These are phyloP conservation scores for Inosperma sp. DNA, from an alignment of 768 basidiomycete species.

Conservation along the genomic window DNA sequence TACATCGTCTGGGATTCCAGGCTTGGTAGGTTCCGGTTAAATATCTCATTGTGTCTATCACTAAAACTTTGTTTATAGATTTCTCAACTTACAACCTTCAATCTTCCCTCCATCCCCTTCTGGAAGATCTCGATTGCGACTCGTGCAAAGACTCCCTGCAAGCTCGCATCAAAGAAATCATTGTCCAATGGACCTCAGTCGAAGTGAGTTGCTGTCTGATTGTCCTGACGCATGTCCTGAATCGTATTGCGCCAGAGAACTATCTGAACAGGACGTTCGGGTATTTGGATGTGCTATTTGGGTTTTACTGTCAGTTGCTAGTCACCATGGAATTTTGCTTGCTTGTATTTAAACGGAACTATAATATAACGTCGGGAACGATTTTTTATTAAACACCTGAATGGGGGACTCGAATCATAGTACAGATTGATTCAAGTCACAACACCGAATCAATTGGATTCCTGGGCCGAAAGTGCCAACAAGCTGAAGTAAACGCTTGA, in stretches of 20 bases:
- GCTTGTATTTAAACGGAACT: too few species aligned
- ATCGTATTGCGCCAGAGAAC: neutral
- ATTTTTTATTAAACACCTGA: too few species aligned
- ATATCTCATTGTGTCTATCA: too few species aligned
- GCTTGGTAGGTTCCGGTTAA: conserved; percentile 21
- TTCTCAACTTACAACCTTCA: conserved; percentile 22
- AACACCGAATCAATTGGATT: too few species aligned
- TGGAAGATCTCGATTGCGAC: conserved; percentile 19
- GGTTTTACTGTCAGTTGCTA: too few species aligned
- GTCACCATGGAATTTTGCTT: too few species aligned
- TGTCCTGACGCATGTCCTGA: neutral
- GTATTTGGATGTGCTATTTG: too few species aligned
- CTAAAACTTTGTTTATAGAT: conserved; percentile 11
- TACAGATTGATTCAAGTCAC: too few species aligned
- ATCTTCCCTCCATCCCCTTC: conserved; percentile 19
- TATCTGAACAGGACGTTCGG: too few species aligned
- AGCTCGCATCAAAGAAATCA: conserved; percentile 19
- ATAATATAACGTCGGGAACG: too few species aligned
- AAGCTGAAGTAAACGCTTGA: conserved; percentile 61
- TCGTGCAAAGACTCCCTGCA: conserved; percentile 20
- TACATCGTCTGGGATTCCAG: conserved; percentile 30
- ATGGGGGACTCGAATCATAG: too few species aligned
- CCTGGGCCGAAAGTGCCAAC: conserved; percentile 44
- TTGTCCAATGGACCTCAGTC: conserved; percentile 25
- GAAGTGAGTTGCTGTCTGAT: conserved; percentile 19